Evolutionary conservation across 2,329 filamentous ascomycete species (phyloP).

Genomic region (Fusarium nygamai): DNA sequence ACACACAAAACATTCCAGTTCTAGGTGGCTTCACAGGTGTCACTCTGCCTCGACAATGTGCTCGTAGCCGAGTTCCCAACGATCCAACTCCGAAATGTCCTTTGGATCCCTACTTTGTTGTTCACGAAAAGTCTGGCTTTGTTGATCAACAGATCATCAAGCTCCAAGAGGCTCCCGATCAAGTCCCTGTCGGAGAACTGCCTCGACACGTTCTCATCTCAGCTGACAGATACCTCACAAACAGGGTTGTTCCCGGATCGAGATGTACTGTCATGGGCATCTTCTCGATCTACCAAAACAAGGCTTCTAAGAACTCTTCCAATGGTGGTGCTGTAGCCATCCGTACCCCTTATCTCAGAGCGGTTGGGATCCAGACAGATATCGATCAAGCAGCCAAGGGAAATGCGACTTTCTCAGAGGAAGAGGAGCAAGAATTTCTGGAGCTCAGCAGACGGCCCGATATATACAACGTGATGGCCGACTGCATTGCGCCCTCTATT

Average conservation of each 20-base stretch:
- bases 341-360: constrained; percentile 91
- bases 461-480: constrained; percentile 89
- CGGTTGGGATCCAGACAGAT: constrained; percentile 91
- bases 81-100: constrained; percentile 82
- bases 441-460: constrained; percentile 92
- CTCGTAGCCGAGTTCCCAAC: constrained; percentile 68
- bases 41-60: constrained; percentile 83
- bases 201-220: constrained; percentile 95
- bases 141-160: constrained; percentile 99
- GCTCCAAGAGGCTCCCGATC: constrained; percentile 95
- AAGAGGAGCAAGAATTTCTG: constrained; percentile 95
- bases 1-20: constrained; percentile 75
- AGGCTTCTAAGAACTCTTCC: constrained; percentile 80
- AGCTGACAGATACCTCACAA: constrained; percentile 95
- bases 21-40: constrained; percentile 89
- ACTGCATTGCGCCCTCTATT: constrained; percentile 96
- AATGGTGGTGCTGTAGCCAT: constrained; percentile 89
- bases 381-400: constrained; percentile 90
- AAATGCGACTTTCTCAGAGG: constrained; percentile 84
- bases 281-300: constrained; percentile 97
- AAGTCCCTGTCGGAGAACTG: constrained; percentile 95
- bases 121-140: constrained; percentile 93
- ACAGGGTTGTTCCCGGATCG: constrained; percentile 93
- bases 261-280: constrained; percentile 96
- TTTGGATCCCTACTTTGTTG: constrained; percentile 93